Base-by-base conservation (phyloP, 768 basidiomycete genomes). In the Rhodotorula babjevae region DNA sequence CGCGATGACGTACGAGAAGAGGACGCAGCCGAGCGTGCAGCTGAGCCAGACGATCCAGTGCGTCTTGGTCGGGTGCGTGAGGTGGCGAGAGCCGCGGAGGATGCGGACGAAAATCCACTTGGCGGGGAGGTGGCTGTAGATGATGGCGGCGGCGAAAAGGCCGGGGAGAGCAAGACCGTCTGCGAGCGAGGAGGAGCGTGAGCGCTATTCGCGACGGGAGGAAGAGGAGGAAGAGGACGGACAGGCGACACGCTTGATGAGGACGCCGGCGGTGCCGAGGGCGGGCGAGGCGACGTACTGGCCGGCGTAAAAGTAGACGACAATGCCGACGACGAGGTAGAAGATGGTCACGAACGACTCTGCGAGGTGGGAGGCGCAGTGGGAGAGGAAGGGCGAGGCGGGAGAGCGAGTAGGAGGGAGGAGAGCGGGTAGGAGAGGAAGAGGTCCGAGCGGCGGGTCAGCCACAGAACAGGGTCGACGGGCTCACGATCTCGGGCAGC, bases 261-360 rank as follows among this genome's bases (percentile, higher is more conserved):
- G 61, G 19, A 65, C 69, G 23, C 79, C 79, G 25, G 79, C 79
- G 10, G 77, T 76, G 9, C 79, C 79, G 42, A 80, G 78, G 0
- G 79, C 79, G 15, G 79, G 79, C 14, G 76, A 77, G 27, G 79
- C 76, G 52, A 79, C 73, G 59, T 74, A 77, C 47, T 77, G 73
- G 0, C 75, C 75, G 42, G 67, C 68, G 77, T 68, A 80, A 62
- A 4, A 2, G 25, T 29, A 15, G 27, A 40, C 79, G 40, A 80
- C 78, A 42, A 78, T 65, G 19, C 76, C 78, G 64, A 81, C 70
- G 56, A 72, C 59, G 56, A 69, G 27, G 72, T 77, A 78, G 61
- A 73, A 70, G 36, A 42, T 40, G n/a, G 53, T 55, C 1, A 55
- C 53, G 53, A 55, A 55, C 53, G 53, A 29, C 53, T 55, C 27